A percentile compares a stretch with the other conserved stretches of the same genome.
phyloP scores from a whole-genome alignment of 345 rosid species.

The Melaleuca alternifolia region DNA sequence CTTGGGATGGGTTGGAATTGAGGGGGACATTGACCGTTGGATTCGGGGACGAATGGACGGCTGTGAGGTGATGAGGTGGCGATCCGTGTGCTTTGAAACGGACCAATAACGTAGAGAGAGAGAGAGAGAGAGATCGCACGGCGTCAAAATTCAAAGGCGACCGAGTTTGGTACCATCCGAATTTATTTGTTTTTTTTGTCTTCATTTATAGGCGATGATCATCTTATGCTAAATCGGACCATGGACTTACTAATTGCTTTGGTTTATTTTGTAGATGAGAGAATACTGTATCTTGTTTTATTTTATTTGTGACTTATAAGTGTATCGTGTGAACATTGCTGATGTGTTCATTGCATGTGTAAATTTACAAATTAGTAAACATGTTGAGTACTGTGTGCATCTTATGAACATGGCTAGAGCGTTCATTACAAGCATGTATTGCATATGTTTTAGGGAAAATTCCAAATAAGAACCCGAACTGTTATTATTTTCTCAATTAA shows the following conservation, averaged over 20 bases:
- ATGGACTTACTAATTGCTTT: neutral
- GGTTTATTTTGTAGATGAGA: neutral
- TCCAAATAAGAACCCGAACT: no score
- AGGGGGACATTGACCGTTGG: neutral
- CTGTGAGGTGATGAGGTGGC: neutral
- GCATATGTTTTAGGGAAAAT: neutral
- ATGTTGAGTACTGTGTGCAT: neutral
- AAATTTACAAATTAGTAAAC: neutral
- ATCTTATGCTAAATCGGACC: no score
- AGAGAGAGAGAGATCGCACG: neutral
- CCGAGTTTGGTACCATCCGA: no score
- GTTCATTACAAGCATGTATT: neutral
- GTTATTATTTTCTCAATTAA: no score
- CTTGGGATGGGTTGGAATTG: neutral
- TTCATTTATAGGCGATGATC: no score
- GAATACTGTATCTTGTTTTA: neutral
- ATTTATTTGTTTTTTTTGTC: no score
- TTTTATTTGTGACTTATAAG: neutral
- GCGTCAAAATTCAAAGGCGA: no score
- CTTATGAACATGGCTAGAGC: neutral
- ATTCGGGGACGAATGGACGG: neutral
- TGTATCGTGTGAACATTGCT: neutral
- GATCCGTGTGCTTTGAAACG: neutral
- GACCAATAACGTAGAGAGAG: neutral
- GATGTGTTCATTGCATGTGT: neutral